phyloP scores from a whole-genome alignment of 176 grass and related monocot genomes.

The Zizania latifolia region DNA sequence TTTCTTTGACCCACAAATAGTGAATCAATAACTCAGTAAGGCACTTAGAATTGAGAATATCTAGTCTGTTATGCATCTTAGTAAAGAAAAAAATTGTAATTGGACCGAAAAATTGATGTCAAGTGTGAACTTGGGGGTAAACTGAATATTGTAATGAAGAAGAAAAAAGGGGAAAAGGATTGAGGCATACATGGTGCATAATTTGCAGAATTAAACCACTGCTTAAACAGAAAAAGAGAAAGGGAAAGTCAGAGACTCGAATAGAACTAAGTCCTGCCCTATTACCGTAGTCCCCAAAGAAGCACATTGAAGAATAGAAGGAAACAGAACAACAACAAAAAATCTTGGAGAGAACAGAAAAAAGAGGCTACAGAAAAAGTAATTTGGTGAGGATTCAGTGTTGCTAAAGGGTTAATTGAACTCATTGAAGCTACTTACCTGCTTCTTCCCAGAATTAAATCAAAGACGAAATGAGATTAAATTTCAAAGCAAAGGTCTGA shows the following conservation, averaged over 20 bases:
- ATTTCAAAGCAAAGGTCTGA: not conserved
- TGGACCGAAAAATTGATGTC: not conserved
- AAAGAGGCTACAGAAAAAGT: slow-evolving; percentile 4
- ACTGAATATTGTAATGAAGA: slow-evolving; percentile 10
- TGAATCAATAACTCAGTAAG: not conserved
- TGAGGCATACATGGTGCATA: not conserved
- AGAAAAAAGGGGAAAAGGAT: not conserved
- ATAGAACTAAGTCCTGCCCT: slow-evolving; percentile 2
- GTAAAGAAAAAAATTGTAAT: not conserved
- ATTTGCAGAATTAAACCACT: not conserved
- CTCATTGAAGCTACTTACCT: slow-evolving; percentile 19
- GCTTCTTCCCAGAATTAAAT: slow-evolving; percentile 13
- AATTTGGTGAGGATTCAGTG: not conserved
- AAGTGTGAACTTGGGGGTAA: not conserved
- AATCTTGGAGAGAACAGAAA: slow-evolving; percentile 1
- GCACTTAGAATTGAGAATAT: not conserved
- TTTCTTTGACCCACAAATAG: not conserved
- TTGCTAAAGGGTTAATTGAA: not conserved
- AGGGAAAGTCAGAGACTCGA: not conserved
- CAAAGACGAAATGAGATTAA: not conserved
- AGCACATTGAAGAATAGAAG: not conserved
- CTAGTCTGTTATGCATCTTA: not conserved
- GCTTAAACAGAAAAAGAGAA: not conserved
- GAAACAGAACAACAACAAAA: slow-evolving; percentile 3
- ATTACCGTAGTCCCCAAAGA: not conserved